A percentile compares a stretch with the other conserved stretches of the same genome.
These are phyloP conservation scores for Cladosporium sp. DNA, from an alignment of 2,329 filamentous ascomycete genomes.

Conservation along the genomic window DNA sequence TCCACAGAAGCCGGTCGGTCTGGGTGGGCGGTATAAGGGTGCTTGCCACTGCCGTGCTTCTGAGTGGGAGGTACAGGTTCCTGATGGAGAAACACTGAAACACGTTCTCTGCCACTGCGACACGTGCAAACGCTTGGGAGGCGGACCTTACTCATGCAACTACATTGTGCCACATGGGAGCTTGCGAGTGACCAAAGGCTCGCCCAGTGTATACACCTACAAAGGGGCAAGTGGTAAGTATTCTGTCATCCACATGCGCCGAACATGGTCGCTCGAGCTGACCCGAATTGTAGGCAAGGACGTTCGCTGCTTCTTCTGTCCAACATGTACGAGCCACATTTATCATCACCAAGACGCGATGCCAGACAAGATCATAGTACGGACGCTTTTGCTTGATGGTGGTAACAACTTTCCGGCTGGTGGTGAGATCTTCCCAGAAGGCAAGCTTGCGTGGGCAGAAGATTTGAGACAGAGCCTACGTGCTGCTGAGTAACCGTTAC, in stretches of 20 bases:
- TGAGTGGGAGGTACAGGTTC: constrained; percentile 32
- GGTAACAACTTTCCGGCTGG: constrained; percentile 39
- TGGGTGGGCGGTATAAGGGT: constrained; percentile 28
- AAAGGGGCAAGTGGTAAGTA: constrained; percentile 36
- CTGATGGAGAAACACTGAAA: constrained; percentile 26
- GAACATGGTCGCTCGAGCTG: neutral
- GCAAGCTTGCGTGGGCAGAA: constrained; percentile 39
- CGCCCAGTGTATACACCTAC: constrained; percentile 37
- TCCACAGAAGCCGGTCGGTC: constrained; percentile 29
- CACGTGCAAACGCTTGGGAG: constrained; percentile 41
- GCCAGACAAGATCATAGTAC: constrained; percentile 44
- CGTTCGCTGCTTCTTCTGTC: constrained; percentile 43
- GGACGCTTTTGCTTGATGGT: constrained; percentile 43
- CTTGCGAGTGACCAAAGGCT: constrained; percentile 33
- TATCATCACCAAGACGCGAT: constrained; percentile 45
- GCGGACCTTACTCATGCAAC: constrained; percentile 42
- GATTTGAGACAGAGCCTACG: constrained; percentile 30
- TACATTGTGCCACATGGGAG: constrained; percentile 39
- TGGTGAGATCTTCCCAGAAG: constrained; percentile 44
- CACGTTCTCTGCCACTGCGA: constrained; percentile 43
- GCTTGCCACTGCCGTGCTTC: constrained; percentile 39
- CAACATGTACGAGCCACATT: constrained; percentile 44
- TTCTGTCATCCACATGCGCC: neutral
- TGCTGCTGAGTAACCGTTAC: neutral
- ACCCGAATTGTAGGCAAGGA: constrained; percentile 32